These are phyloP conservation scores for Chlamydomonas urium DNA, from an alignment of 139 green algal species.

Conservation along the genomic window DNA sequence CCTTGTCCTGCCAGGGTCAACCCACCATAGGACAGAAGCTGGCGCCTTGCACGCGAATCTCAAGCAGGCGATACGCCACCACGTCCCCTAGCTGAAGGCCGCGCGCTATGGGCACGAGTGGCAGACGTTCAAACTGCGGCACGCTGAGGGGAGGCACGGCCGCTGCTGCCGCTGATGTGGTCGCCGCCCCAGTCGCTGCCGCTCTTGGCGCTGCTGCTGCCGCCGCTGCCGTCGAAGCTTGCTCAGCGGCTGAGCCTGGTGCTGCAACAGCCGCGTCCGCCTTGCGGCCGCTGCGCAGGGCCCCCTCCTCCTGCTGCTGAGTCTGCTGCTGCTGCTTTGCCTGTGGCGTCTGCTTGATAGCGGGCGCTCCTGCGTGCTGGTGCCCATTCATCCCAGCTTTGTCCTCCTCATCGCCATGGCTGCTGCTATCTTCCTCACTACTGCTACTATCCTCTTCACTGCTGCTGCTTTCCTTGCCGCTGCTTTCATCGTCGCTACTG, in stretches of 20 bases:
- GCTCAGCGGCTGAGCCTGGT: neutral
- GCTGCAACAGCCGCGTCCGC: neutral
- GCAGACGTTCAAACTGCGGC: neutral
- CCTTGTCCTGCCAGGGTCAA: no score
- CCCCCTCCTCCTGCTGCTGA: neutral
- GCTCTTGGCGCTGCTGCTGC: constrained; percentile 1
- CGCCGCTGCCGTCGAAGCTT: neutral
- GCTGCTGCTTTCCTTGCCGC: no score
- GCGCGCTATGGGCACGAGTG: neutral
- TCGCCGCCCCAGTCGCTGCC: neutral
- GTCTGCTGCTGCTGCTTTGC: neutral
- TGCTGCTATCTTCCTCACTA: no score
- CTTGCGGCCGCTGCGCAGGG: neutral
- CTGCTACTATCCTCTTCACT: no score
- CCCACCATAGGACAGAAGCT: no score
- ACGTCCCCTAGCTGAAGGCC: neutral
- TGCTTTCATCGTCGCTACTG: neutral
- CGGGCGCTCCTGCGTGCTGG: neutral
- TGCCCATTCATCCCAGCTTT: neutral
- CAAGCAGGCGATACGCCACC: constrained; percentile 1
- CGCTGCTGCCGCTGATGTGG: neutral
- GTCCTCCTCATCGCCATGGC: no score
- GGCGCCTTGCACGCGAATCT: neutral
- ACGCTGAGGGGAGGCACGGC: neutral
- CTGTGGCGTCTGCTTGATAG: constrained; percentile 4